Evolutionary conservation across 1,284 basidiomycete genomes (phyloP).

Genomic region (Cystobasidium slooffiae): DNA sequence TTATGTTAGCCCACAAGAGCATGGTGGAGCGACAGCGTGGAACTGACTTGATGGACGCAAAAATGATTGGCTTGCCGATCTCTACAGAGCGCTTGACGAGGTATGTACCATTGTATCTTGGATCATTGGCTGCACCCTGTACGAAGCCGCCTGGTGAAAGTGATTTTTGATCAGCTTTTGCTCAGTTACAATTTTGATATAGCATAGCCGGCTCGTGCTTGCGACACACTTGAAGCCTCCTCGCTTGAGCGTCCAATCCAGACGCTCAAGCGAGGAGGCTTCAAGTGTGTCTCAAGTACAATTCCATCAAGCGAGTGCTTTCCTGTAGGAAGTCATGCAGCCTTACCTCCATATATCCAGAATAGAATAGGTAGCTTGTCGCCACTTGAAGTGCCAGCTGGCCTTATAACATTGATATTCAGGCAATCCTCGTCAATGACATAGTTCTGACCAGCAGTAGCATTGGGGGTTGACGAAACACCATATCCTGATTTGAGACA

Average conservation of each 20-base stretch:
- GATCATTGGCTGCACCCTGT: constrained; percentile 28
- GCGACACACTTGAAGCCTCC: neutral
- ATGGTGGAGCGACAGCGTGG: neutral
- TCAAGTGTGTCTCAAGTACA: neutral
- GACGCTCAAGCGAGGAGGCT: neutral
- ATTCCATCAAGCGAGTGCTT: neutral
- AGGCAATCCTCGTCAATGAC: constrained; percentile 50
- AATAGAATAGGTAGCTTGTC: constrained; percentile 53
- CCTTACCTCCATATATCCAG: constrained; percentile 53
- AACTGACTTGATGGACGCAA: constrained; percentile 24
- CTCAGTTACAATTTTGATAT: no score
- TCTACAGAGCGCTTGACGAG: constrained; percentile 34
- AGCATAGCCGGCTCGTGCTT: neutral
- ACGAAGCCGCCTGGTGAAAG: constrained; percentile 24
- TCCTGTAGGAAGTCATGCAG: no score
- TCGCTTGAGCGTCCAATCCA: neutral
- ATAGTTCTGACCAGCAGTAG: constrained; percentile 18
- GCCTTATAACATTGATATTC: constrained; percentile 49
- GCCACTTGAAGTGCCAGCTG: constrained; percentile 45
- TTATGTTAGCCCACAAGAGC: neutral
- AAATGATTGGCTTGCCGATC: constrained; percentile 37
- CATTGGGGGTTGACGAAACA: constrained; percentile 1
- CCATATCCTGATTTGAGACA: constrained; percentile 22
- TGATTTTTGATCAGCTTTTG: no score
- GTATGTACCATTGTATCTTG: constrained; percentile 35